Evolutionary conservation across 75 land plant species (phyloP).

Genomic region (Chamaecyparis obtusa): DNA sequence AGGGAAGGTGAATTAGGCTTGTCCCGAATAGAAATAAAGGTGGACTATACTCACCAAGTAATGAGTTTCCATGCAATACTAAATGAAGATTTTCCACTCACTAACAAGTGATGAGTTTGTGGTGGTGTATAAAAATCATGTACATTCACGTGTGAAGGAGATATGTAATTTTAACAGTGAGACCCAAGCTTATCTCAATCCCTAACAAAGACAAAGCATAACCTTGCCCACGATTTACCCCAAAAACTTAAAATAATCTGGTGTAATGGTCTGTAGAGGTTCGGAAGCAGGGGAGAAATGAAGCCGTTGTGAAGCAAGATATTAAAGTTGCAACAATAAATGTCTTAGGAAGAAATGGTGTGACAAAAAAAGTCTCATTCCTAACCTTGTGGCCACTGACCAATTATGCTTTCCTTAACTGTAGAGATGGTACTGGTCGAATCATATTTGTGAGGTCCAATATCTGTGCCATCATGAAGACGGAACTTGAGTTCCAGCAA

Average conservation of each 20-base stretch:
- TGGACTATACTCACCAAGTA: not conserved
- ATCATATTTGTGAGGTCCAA: slow-evolving; percentile 35
- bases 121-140: not conserved
- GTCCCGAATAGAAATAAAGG: not conserved
- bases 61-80: not conserved
- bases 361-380: not conserved
- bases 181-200: not conserved
- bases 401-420: slow-evolving; percentile 33
- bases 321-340: not conserved
- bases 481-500: slow-evolving; percentile 35
- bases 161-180: not conserved
- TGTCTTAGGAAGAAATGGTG: not conserved
- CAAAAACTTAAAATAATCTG: not conserved
- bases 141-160: not conserved
- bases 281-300: not conserved
- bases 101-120: not conserved
- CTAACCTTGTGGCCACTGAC: slow-evolving; percentile 35
- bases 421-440: slow-evolving; percentile 26
- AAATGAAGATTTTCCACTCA: not conserved
- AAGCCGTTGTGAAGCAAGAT: not conserved
- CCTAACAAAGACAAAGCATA: not conserved
- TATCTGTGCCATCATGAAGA: slow-evolving; percentile 30
- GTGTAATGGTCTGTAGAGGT: not conserved
- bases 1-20: not conserved
- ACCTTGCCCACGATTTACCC: not conserved